Conservation (phyloP, 208 protist genomes). For the Crithidia fasciculata region DNA sequence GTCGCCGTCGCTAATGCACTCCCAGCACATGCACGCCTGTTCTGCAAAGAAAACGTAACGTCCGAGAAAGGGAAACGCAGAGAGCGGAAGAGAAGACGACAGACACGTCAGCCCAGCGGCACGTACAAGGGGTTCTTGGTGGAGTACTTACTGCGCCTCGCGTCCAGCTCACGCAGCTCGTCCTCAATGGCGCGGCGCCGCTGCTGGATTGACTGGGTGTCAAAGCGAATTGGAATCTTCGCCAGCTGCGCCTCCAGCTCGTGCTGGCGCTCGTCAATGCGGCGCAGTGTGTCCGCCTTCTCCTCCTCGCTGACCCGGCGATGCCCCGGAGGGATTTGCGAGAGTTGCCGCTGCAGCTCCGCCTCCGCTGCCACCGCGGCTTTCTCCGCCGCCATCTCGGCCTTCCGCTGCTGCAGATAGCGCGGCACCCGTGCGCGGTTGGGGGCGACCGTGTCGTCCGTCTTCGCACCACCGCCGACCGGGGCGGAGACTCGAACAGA, state of each 20-base stretch:
- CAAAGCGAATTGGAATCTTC: conserved; percentile 86
- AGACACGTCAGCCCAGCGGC: conserved; percentile 30
- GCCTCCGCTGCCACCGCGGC: conserved; percentile 55
- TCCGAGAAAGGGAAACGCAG: too few species aligned
- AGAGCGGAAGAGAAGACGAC: neutral
- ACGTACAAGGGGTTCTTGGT: conserved; percentile 75
- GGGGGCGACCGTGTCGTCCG: neutral
- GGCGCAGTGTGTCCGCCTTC: conserved; percentile 63
- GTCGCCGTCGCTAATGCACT: too few species aligned
- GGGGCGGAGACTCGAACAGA: too few species aligned
- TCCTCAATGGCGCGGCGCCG: conserved; percentile 66
- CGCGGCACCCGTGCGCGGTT: conserved; percentile 63
- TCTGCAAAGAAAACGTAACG: too few species aligned
- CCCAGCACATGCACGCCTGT: too few species aligned
- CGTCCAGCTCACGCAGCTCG: conserved; percentile 78
- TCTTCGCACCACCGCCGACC: neutral
- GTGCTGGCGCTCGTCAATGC: conserved; percentile 50
- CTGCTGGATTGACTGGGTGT: conserved; percentile 76
- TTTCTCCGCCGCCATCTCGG: conserved; percentile 80
- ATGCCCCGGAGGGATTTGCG: conserved; percentile 80
- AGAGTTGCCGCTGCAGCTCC: conserved; percentile 59
- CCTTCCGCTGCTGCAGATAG: conserved; percentile 84
- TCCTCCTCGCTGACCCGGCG: conserved; percentile 83
- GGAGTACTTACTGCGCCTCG: conserved; percentile 65
- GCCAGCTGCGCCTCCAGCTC: conserved; percentile 85